phyloP scores from a whole-genome alignment of 2,329 filamentous ascomycete species.

The Exophiala mesophila region DNA sequence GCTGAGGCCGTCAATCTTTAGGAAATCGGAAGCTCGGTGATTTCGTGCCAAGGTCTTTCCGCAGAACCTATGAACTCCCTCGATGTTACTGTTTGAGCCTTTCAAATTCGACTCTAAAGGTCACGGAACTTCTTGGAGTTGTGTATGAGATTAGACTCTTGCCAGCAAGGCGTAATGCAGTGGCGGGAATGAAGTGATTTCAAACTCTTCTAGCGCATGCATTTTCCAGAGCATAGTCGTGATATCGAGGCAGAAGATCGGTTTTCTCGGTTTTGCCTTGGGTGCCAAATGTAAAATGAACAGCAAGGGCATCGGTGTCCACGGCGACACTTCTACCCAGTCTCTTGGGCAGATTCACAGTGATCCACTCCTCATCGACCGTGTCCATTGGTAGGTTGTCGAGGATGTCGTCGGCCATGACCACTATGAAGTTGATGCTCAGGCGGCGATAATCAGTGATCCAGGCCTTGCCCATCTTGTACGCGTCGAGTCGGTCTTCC shows the following conservation, averaged over 20 bases:
- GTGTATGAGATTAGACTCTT: too few relatives aligned
- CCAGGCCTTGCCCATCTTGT: conserved; percentile 41
- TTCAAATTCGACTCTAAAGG: too few relatives aligned
- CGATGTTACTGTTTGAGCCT: too few relatives aligned
- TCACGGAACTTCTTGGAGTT: too few relatives aligned
- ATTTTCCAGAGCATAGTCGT: conserved; percentile 49
- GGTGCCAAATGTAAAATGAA: conserved; percentile 49
- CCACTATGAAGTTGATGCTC: conserved; percentile 52
- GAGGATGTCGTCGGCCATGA: conserved; percentile 51
- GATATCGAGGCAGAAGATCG: conserved; percentile 52
- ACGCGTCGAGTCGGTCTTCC: conserved; percentile 37
- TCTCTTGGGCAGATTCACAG: conserved; percentile 35
- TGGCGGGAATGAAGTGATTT: too few relatives aligned
- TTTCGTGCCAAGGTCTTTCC: too few relatives aligned
- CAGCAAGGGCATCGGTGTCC: conserved; percentile 51
- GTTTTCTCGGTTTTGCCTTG: conserved; percentile 46
- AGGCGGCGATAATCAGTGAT: conserved; percentile 48
- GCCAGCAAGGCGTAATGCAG: too few relatives aligned
- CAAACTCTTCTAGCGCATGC: conserved; percentile 37
- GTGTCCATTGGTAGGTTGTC: conserved; percentile 44
- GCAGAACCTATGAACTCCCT: too few relatives aligned
- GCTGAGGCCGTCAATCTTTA: too few relatives aligned
- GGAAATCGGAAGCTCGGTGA: too few relatives aligned
- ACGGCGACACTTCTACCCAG: conserved; percentile 44
- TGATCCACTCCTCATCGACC: conserved; percentile 45